Percentiles rank a stretch among this genome's conserved stretches.
Conservation (phyloP, 768 basidiomycete genomes). For the Auricularia cornea region DNA sequence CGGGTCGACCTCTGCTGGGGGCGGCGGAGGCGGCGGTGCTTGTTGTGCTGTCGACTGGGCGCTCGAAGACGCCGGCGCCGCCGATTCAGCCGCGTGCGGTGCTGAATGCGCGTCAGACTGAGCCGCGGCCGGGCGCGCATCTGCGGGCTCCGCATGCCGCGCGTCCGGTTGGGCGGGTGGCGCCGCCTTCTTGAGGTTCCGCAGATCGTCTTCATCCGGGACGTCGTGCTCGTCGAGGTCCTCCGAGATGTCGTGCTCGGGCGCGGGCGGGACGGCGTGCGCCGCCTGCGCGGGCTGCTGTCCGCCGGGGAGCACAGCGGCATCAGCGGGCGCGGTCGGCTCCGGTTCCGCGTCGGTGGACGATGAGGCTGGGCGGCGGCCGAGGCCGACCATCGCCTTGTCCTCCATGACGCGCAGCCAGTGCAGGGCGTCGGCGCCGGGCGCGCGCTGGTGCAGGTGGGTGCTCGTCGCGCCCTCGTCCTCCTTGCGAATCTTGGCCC, state of each 20-base stretch:
- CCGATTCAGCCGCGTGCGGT: no score
- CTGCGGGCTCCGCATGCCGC: no score
- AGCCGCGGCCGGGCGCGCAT: no score
- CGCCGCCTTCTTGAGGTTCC: background rate
- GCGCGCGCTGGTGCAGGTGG: background rate
- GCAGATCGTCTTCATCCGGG: background rate
- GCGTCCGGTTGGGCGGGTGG: background rate
- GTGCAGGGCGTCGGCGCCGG: background rate
- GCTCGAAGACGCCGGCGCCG: no score
- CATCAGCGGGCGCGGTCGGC: background rate
- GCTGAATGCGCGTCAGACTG: no score
- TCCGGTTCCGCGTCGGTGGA: background rate
- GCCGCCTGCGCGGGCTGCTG: background rate
- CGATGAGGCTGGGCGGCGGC: background rate
- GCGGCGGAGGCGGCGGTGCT: background rate
- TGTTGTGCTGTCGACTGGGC: no score
- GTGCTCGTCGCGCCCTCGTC: background rate
- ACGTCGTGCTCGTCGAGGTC: background rate
- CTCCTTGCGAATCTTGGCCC: slow-evolving; percentile 1
- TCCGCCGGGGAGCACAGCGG: background rate
- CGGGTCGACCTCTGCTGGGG: background rate
- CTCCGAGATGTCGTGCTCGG: slow-evolving; percentile 1
- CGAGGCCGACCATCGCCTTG: background rate
- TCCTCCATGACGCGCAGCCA: slow-evolving; percentile 1
- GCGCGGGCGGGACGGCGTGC: background rate